Evolutionary conservation across 345 rosid species (phyloP).

Genomic region (Corchorus olitorius): DNA sequence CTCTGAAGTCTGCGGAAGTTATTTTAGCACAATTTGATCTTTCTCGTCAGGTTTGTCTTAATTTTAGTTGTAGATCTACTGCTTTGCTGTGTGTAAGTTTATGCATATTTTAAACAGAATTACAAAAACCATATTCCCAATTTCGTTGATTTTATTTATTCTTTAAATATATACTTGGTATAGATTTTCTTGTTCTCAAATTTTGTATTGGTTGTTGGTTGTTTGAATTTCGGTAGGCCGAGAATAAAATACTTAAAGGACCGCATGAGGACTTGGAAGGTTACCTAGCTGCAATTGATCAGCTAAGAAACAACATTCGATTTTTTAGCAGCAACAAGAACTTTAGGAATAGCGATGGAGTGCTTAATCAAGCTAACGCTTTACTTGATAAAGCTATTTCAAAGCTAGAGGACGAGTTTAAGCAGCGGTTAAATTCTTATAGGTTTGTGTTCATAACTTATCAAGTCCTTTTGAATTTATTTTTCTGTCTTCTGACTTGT

Average conservation of each 20-base stretch:
- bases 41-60: constrained; percentile 72
- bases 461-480: neutral
- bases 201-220: constrained; percentile 18
- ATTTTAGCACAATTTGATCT: constrained; percentile 78
- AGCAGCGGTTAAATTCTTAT: constrained; percentile 72
- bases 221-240: constrained; percentile 63
- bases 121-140: neutral
- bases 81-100: neutral
- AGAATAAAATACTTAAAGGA: constrained; percentile 86
- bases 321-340: constrained; percentile 71
- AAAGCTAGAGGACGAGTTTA: constrained; percentile 94
- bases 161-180: neutral
- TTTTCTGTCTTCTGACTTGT: neutral
- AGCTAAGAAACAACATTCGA: constrained; percentile 68
- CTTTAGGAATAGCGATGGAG: constrained; percentile 71
- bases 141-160: neutral
- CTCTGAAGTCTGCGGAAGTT: constrained; percentile 88
- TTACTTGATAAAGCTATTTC: constrained; percentile 91
- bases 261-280: constrained; percentile 95
- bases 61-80: neutral
- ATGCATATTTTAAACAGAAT: neutral
- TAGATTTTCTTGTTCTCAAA: neutral
- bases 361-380: constrained; percentile 65
- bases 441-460: constrained; percentile 52
- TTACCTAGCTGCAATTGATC: constrained; percentile 88